Base-by-base conservation (phyloP, 176 grass and related monocot genomes). In the Cocos nucifera region DNA sequence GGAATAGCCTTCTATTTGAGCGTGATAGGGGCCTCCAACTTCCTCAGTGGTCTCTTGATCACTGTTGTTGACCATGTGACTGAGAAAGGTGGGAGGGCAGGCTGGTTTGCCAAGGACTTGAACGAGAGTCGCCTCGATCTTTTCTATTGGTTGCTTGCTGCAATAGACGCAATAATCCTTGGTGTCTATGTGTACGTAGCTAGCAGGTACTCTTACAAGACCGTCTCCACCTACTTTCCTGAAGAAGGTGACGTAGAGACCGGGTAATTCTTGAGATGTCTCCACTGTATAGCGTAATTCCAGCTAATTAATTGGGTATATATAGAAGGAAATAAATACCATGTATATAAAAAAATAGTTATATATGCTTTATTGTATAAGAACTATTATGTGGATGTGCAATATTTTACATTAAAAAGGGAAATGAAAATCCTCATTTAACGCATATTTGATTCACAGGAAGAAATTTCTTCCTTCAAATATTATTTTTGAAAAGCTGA, bases 1-100 rank as follows among this genome's bases (percentile, higher is more conserved):
- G 90, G 90, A 16, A 86, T 95, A 17, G 86, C 73, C 10, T 58
- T 95, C 0, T 95, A 95, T 77, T 67, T 89, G 1, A 86, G 86
- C 56, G 82, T 89, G 7, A 51, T 89, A 21, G 90, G 90, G 0
- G 90, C 71, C n/a, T 77, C 79, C 4, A 89, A 65, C 68, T 95
- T 95, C 63, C 56, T 89, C 3, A 89, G 82, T 62, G 89, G 86
- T 59, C 44, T 84, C 25, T 24, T 72, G 20, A 95, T 95, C 77
- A 70, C 77, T n/a, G 67, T 59, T 54, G 77, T 77, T 2, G 83
- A 83, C 56, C 71, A 4, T 23, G 18, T 73, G 6, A 95, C 66
- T 10, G 57, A 62, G 0, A 44, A 65, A 23, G 59, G 57, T 9
- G 82, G 79, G 0, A 62, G 50, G 17, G 19, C 49, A 0, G n/a